Base-by-base conservation (phyloP, 2,329 filamentous ascomycete genomes). In the Fusarium sambucinum region DNA sequence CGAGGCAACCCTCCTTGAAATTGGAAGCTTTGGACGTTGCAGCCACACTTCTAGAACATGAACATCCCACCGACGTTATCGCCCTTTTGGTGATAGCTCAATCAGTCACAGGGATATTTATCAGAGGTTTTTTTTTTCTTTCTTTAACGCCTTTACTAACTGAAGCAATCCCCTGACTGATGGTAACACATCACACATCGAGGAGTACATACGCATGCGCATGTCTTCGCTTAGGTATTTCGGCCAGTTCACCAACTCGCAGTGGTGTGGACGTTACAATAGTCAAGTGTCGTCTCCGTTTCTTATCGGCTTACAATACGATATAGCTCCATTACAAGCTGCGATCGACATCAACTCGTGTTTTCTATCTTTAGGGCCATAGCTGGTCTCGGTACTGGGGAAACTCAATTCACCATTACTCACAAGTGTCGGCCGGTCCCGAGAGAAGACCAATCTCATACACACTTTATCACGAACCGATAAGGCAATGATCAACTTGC, bases 391-490 rank as follows among this genome's bases (percentile, higher is more conserved):
- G 59, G 54, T 56, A 60, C 53, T 73, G 50, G 56, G 56, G 47
- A 55, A 63, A 69, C 54, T 50, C 59, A 70, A 55, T 68, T 59
- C 71, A 67, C 42, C 59, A 38, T 63, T 63, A 33, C 56, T 65
- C 48, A 47, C 62, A 54, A 59, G 66, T 58, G 66, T 70, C 71
- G 69, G 71, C 61, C 71, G 68, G 55, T 73, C 69, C 71, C 71
- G 71, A 69, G 42, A 53, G 59, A 60, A 48, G 45, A 35, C 61
- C 53, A 62, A 69, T 66, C 57, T 55, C 53, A 37, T 55, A 61
- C 46, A 53, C 38, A 59, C 33, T 52, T 40, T 52, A 64, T 46
- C 59, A 37, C 35, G 45, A 64, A 52, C 62, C 52, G 66, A 71
- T 63, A 53, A 29, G 62, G 71, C 32, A 73, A 69, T 73, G 71